A percentile compares a stretch with the other conserved stretches of the same genome.
These are phyloP conservation scores for Neltuma alba DNA, from an alignment of 306 rosid genomes.

Conservation along the genomic window DNA sequence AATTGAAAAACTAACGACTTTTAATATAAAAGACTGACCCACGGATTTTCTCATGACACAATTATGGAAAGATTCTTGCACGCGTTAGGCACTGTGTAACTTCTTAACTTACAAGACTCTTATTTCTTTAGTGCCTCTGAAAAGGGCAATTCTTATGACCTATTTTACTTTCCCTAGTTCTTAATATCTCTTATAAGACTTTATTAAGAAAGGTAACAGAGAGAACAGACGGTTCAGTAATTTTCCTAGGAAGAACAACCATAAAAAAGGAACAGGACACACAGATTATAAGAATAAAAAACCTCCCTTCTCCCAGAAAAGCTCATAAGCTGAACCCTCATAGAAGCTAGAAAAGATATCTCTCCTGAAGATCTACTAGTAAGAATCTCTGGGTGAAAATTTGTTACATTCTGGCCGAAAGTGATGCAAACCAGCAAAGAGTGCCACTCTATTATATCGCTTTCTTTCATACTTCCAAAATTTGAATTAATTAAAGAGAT, in stretches of 20 bases:
- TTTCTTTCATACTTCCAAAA: neutral
- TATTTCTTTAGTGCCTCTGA: neutral
- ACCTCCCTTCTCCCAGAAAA: neutral
- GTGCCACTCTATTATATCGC: neutral
- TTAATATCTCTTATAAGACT: neutral
- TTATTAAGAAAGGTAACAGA: neutral
- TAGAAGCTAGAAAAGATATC: neutral
- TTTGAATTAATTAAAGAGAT: neutral
- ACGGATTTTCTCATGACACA: too few relatives aligned
- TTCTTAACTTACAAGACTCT: too few relatives aligned
- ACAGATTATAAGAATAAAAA: neutral
- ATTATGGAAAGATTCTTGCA: too few relatives aligned
- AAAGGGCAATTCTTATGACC: neutral
- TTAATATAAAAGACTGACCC: neutral
- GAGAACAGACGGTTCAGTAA: neutral
- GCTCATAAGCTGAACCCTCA: neutral
- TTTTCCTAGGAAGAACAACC: neutral
- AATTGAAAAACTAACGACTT: neutral
- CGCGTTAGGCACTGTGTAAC: too few relatives aligned
- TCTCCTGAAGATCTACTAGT: neutral
- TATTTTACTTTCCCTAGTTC: neutral
- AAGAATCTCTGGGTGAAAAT: neutral
- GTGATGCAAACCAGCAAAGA: neutral
- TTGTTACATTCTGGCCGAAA: neutral
- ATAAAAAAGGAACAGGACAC: neutral